Percentiles rank a stretch among this genome's conserved stretches.
Conservation (phyloP, 441 rosid genomes). For the Hura crepitans region DNA sequence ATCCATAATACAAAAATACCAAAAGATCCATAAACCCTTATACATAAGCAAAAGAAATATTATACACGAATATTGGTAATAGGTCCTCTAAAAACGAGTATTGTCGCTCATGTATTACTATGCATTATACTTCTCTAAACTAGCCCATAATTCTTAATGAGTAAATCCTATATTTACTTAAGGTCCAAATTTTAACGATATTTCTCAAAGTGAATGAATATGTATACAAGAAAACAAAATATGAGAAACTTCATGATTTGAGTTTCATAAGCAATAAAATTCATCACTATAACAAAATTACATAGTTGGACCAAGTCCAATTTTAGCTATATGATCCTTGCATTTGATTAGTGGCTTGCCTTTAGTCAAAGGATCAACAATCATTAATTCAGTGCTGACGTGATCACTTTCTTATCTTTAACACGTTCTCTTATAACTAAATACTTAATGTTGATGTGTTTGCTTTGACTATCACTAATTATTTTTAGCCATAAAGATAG, state of each 20-base stretch:
- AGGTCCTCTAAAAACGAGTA: neutral
- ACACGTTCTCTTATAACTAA: slow-evolving; percentile 2
- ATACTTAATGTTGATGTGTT: neutral
- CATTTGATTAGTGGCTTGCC: too few relatives aligned
- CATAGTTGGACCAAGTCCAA: neutral
- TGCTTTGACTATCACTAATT: neutral
- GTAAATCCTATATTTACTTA: neutral
- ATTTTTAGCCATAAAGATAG: neutral
- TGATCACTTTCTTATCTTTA: neutral
- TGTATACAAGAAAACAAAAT: neutral
- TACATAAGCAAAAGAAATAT: too few relatives aligned
- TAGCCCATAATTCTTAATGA: neutral
- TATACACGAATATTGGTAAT: too few relatives aligned
- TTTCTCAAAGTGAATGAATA: neutral
- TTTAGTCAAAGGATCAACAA: too few relatives aligned
- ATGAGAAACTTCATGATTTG: neutral
- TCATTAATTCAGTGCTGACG: too few relatives aligned
- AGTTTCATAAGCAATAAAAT: neutral
- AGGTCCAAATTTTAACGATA: neutral
- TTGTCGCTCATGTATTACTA: neutral
- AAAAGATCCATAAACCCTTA: too few relatives aligned
- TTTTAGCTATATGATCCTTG: too few relatives aligned
- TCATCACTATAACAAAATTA: neutral
- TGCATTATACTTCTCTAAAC: neutral
- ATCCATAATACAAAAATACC: too few relatives aligned